Evolutionary conservation across 108 stramenopile species (phyloP), one percentile per base, ranked within the genome.

Genomic region (Skeletonema potamos): DNA sequence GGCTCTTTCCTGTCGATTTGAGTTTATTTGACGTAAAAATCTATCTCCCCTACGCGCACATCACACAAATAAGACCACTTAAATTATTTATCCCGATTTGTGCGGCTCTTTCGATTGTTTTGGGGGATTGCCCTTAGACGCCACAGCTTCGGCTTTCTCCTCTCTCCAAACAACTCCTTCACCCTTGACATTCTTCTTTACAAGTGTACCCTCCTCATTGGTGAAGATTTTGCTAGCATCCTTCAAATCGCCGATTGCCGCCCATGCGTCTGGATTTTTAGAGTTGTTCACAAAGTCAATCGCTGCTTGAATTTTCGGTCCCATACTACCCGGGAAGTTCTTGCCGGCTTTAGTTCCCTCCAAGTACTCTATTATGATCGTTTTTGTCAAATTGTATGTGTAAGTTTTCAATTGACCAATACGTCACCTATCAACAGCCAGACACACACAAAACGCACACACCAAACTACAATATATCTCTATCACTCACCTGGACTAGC

Each of bases 181-280:
- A 18, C 46, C 61, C 32, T 77, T 71, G 17, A 89, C 86, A 66
- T 87, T 82, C 15, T 78, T 54, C 46, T 57, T 75, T 15, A 92
- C 68, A 17, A 87, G 30, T 5, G 92, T 92, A 29, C 92, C 92
- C 69, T 90, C 88, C 77, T 85, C 78, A 43, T 82, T 74, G 20
- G 17, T 58, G 22, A 92, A 56, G 32, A 92, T 89, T 67, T 85
- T 84, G 6, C 70, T 83, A 12, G 79, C 86, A 81, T 92, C 92
- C 70, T 83, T 85, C 76, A 92, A 72, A 74, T 92, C 92, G 12
- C 92, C 89, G 64, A 92, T 89, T 4, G 87, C 87, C 6, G 92
- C 89, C 84, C 85, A 92, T 15, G 75, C 87, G 29, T 67, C 71
- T 5, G 72, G 61, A 27, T 76, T 72, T 20, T 86, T 83, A 11